Percentiles rank a stretch among this genome's conserved stretches.
These are phyloP conservation scores for Thermothielavioides terrestris DNA, from an alignment of 495 filamentous ascomycete genomes.

Conservation along the genomic window DNA sequence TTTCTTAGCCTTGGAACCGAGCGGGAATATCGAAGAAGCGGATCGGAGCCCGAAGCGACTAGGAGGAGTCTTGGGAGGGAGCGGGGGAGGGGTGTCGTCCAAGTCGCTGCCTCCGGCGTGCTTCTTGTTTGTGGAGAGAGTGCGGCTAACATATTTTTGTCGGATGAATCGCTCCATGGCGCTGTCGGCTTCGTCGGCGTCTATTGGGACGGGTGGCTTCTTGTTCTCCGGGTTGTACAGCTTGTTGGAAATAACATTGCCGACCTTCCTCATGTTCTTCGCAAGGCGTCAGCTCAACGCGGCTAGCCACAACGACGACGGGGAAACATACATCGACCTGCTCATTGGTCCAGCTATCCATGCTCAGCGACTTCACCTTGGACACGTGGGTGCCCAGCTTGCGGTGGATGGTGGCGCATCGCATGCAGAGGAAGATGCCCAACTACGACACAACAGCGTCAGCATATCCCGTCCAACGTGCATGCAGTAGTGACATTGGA, in stretches of 20 bases:
- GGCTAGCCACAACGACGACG: neutral
- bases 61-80: conserved; percentile 71
- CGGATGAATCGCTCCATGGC: conserved; percentile 91
- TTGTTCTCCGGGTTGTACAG: conserved; percentile 77
- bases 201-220: conserved; percentile 73
- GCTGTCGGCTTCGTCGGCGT: conserved; percentile 82
- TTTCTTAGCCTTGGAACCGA: conserved; percentile 35
- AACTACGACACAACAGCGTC: conserved; percentile 46
- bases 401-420: conserved; percentile 90
- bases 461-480: neutral
- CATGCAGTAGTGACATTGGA: neutral
- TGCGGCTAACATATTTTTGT: conserved; percentile 71
- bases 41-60: conserved; percentile 71
- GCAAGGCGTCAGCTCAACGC: conserved; percentile 15
- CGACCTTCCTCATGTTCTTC: conserved; percentile 85
- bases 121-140: conserved; percentile 27
- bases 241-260: conserved; percentile 77
- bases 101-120: conserved; percentile 40
- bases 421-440: conserved; percentile 95
- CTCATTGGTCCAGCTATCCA: conserved; percentile 92
- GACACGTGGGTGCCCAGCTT: conserved; percentile 97
- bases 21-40: conserved; percentile 58
- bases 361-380: conserved; percentile 95
- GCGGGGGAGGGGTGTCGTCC: conserved; percentile 60
- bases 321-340: conserved; percentile 74